Base-by-base conservation (phyloP, 805 yeast species). In the Saturnispora kantuleensis region DNA sequence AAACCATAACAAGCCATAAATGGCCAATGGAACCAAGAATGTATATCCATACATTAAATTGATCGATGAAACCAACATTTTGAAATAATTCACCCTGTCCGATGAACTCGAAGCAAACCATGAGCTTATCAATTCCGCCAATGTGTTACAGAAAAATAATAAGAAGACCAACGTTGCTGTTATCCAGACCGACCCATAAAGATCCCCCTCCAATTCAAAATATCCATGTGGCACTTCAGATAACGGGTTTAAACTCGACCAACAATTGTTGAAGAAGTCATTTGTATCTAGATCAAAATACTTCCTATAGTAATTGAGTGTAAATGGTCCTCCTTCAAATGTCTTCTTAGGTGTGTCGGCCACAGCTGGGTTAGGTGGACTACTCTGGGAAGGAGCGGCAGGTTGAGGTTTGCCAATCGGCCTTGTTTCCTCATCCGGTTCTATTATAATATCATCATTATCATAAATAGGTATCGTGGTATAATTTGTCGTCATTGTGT, bases 161-260 rank as follows among this genome's bases (percentile, higher is more conserved):
- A 81, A 66, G 51, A 84, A 76, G 1, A 85, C 77, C 41, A 86
- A 75, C 0, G 95, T 82, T 0, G 88, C 87, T 10, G 90, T 84
- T 37, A 89, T 79, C 97, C 97, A 89, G 15, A 87, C 67, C 7
- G 94, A 83, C 0, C 96, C 96, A 60, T 87, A 90, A 43, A 89
- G 64, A 56, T 89, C 97, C 3, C 81, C 76, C 43, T 51, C 46
- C 12, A 69, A 68, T 34, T 69, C 68, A 67, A 52, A 67, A 52
- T 50, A 63, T 17, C 55, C 69, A 31, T 60, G 67, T 11, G 53
- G 37, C 9, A 60, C 56, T 12, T 55, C 49, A 51, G 63, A 55
- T 35, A 71, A 51, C 13, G 89, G 84, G 52, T 83, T 81, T 35
- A 81, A 50, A 0, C 88, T 77, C 45, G 68, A 57, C 18, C 67